Conservation (phyloP, 345 rosid species). For the Eucalyptus curtisii region DNA sequence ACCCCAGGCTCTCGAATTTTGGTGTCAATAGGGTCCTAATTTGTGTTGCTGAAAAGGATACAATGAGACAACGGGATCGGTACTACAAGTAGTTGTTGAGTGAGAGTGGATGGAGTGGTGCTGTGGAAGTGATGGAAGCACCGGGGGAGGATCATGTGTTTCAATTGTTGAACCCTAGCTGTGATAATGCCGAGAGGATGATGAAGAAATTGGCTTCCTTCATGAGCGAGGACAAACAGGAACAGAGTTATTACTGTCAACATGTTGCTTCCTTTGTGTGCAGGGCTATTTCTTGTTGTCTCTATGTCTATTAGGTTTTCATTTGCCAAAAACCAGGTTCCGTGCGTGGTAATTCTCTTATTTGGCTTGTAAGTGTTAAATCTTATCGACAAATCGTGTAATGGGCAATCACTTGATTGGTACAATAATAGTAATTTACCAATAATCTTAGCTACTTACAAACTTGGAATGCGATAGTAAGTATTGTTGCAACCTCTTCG, state of each 20-base stretch:
- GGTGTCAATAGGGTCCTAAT: constrained; percentile 4
- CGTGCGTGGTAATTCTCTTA: background rate
- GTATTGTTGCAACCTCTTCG: background rate
- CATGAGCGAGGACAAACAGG: background rate
- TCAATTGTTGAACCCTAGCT: constrained; percentile 8
- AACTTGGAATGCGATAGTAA: background rate
- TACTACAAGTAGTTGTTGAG: constrained; percentile 3
- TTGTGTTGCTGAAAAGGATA: constrained; percentile 14
- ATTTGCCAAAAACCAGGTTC: background rate
- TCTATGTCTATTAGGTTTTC: background rate
- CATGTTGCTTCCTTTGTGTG: background rate
- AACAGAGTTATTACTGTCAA: background rate
- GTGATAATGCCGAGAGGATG: constrained; percentile 5
- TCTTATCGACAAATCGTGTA: background rate
- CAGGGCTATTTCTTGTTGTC: background rate
- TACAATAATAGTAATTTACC: too few relatives aligned
- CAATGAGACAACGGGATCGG: background rate
- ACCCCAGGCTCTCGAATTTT: constrained; percentile 1
- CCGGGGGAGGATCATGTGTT: constrained; percentile 20
- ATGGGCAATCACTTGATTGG: background rate
- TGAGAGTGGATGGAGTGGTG: constrained; percentile 11
- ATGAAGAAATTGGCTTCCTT: constrained; percentile 9
- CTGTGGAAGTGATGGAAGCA: constrained; percentile 9
- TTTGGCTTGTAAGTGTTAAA: background rate
- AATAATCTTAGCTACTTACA: background rate